These are phyloP conservation scores for Diaporthe capsici DNA, from an alignment of 2,329 filamentous ascomycete species.

Conservation along the genomic window DNA sequence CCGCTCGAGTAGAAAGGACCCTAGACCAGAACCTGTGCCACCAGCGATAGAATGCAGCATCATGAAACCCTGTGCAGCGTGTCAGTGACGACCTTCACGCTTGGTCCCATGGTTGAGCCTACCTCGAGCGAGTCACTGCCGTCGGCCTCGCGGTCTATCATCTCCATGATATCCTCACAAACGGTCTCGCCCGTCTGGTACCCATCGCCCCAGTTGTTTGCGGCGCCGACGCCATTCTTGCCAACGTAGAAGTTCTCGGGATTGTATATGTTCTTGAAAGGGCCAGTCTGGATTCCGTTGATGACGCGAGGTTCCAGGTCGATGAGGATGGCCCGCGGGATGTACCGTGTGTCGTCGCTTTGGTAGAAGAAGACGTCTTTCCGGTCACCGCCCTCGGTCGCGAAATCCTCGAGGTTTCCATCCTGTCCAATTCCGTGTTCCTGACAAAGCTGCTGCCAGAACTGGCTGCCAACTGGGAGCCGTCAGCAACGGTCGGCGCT, in stretches of 20 bases:
- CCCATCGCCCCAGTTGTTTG: constrained; percentile 98
- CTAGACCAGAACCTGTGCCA: constrained; percentile 95
- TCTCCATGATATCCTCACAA: constrained; percentile 98
- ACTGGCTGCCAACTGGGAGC: constrained; percentile 87
- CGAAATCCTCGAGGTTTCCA: constrained; percentile 97
- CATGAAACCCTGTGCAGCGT: constrained; percentile 84
- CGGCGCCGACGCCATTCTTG: constrained; percentile 92
- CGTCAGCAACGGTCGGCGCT: constrained; percentile 49
- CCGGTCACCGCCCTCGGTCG: constrained; percentile 95
- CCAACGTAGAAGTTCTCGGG: constrained; percentile 99
- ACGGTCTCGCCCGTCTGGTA: constrained; percentile 94
- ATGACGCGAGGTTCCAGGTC: constrained; percentile 96
- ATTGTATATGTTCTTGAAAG: constrained; percentile 99
- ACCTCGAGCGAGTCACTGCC: constrained; percentile 97
- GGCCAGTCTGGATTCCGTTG: constrained; percentile 90
- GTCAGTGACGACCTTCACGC: constrained; percentile 44
- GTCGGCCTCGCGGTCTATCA: constrained; percentile 98
- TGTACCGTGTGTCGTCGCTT: constrained; percentile 98
- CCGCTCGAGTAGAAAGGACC: constrained; percentile 93
- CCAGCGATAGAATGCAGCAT: constrained; percentile 98
- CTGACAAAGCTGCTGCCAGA: constrained; percentile 98
- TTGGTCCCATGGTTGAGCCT: constrained; percentile 39
- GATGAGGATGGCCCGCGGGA: constrained; percentile 93
- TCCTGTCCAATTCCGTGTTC: constrained; percentile 98
- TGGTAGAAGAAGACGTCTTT: constrained; percentile 99